These are phyloP conservation scores for Gilbertella persicaria DNA, from an alignment of 371 early-diverging fungal genomes.

Conservation along the genomic window DNA sequence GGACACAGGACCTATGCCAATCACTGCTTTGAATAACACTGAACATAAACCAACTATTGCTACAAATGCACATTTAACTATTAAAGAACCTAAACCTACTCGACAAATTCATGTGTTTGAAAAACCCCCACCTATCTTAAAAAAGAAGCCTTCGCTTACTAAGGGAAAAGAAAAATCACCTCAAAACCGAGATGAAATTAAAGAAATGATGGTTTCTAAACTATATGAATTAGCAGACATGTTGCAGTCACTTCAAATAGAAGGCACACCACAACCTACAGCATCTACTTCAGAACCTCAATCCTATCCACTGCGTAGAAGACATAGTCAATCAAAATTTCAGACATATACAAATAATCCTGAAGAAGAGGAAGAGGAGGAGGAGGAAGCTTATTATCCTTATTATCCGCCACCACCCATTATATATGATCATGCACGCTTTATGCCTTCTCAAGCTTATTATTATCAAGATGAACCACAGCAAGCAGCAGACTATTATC, in stretches of 20 bases:
- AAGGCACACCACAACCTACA: neutral
- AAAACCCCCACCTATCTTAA: conserved; percentile 1
- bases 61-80: conserved; percentile 4
- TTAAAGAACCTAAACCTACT: conserved; percentile 21
- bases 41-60: neutral
- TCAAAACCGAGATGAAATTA: conserved; percentile 10
- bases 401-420: neutral
- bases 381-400: neutral
- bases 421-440: conserved; percentile 4
- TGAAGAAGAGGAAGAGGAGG: no score
- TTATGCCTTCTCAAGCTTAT: neutral
- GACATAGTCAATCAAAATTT: neutral
- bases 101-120: conserved; percentile 2
- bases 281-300: neutral
- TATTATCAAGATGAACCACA: neutral
- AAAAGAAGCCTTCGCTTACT: neutral
- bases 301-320: neutral
- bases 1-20: conserved; percentile 3
- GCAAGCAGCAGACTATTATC: neutral
- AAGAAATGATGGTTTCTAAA: conserved; percentile 14
- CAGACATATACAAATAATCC: no score
- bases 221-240: conserved; percentile 24
- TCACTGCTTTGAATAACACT: neutral
- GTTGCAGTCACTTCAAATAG: conserved; percentile 9
- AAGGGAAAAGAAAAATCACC: neutral